Evolutionary conservation across 2,329 filamentous ascomycete species (phyloP).

Genomic region (Metarhizium sp.): DNA sequence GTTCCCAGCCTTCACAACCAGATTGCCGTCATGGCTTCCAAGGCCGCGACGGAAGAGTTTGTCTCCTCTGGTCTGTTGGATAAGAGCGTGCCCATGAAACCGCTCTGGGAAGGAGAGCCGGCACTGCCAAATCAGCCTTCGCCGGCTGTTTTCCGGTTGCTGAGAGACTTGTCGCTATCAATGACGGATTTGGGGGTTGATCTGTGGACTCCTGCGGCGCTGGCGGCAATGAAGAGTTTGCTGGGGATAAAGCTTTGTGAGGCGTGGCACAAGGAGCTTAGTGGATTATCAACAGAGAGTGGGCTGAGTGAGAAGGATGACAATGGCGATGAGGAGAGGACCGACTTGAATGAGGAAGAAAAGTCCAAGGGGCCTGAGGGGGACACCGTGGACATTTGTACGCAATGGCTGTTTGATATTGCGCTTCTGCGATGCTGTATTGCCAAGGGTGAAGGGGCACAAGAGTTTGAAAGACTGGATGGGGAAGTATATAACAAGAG

Average conservation of each 20-base stretch:
- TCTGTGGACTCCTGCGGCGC: slow-evolving; percentile 67
- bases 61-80: slow-evolving; percentile 29
- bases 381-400: slow-evolving; percentile 36
- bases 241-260: slow-evolving; percentile 41
- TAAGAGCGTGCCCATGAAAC: slow-evolving; percentile 47
- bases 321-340: too few species aligned
- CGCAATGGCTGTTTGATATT: slow-evolving; percentile 55
- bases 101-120: slow-evolving; percentile 74
- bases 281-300: slow-evolving; percentile 11
- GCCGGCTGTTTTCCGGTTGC: slow-evolving; percentile 60
- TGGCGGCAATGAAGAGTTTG: slow-evolving; percentile 51
- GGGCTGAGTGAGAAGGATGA: neutral
- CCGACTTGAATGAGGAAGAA: slow-evolving; percentile 1
- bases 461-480: slow-evolving; percentile 34
- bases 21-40: slow-evolving; percentile 45
- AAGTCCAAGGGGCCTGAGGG: slow-evolving; percentile 10
- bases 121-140: slow-evolving; percentile 72
- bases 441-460: slow-evolving; percentile 16
- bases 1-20: slow-evolving; percentile 55
- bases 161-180: slow-evolving; percentile 52
- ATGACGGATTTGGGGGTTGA: slow-evolving; percentile 69
- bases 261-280: slow-evolving; percentile 36
- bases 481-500: slow-evolving; percentile 33
- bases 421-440: slow-evolving; percentile 39
- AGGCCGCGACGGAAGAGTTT: slow-evolving; percentile 39